phyloP scores from a whole-genome alignment of 257 asterid species.

The Plantago elongata region DNA sequence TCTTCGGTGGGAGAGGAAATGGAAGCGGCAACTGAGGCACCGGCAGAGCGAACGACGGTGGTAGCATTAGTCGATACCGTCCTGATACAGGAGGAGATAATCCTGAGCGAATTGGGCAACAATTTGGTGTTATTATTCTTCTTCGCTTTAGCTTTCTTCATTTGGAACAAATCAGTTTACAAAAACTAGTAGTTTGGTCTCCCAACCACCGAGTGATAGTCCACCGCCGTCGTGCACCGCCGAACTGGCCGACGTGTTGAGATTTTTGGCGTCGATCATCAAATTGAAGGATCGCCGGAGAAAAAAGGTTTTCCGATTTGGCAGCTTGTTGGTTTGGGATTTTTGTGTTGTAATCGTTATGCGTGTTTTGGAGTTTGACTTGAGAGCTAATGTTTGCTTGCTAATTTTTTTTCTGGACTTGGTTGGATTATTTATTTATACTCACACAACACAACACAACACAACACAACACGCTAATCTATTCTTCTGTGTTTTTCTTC shows the following conservation, averaged over 20 bases:
- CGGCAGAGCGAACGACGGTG: conserved; percentile 70
- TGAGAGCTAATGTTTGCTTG: conserved; percentile 22
- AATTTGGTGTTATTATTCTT: conserved; percentile 37
- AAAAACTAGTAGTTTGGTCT: conserved; percentile 21
- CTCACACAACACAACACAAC: too few relatives aligned
- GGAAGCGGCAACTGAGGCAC: conserved; percentile 66
- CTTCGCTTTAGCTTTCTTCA: conserved; percentile 59
- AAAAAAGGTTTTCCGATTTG: conserved; percentile 24
- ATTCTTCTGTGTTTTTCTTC: conserved; percentile 21
- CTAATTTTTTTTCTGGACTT: conserved; percentile 18
- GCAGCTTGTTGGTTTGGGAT: not conserved
- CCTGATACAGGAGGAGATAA: conserved; percentile 64
- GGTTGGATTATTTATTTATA: conserved; percentile 16
- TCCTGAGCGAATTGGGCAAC: conserved; percentile 63
- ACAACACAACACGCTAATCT: conserved; percentile 25
- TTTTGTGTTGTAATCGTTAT: conserved; percentile 1
- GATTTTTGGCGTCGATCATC: conserved; percentile 37
- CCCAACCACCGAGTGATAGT: conserved; percentile 35
- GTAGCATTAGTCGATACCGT: conserved; percentile 73
- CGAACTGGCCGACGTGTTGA: conserved; percentile 47
- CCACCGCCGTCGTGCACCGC: conserved; percentile 56
- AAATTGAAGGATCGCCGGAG: conserved; percentile 35
- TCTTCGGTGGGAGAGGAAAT: conserved; percentile 50
- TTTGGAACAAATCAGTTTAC: conserved; percentile 1
- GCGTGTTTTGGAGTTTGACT: conserved; percentile 38